Evolutionary conservation across 177 flowering plant species (phyloP).

Genomic region (Vitis hybrid): DNA sequence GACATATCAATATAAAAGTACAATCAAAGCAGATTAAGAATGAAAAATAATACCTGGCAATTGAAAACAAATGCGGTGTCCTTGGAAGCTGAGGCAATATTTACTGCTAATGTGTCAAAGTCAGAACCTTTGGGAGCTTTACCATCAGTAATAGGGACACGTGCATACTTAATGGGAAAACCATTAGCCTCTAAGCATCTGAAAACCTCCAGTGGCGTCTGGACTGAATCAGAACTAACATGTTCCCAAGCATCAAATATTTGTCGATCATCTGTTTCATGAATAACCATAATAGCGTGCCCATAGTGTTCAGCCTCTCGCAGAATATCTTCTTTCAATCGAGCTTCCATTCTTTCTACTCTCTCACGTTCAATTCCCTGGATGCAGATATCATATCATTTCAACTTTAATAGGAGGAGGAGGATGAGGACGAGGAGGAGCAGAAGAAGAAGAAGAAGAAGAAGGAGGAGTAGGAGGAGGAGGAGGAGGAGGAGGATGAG

Average conservation of each 20-base stretch:
- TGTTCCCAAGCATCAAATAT: conserved; percentile 96
- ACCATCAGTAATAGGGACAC: conserved; percentile 97
- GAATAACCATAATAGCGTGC: conserved; percentile 94
- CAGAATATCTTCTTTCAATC: conserved; percentile 83
- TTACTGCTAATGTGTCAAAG: conserved; percentile 74
- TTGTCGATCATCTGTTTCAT: conserved; percentile 82
- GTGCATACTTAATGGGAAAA: conserved; percentile 88
- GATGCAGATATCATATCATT: conserved; percentile 6
- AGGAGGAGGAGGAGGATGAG: too few relatives aligned
- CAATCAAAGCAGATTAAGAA: background rate
- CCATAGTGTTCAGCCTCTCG: conserved; percentile 77
- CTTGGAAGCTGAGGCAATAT: conserved; percentile 79
- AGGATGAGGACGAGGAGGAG: too few relatives aligned
- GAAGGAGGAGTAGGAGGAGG: fast-evolving
- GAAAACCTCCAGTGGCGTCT: conserved; percentile 91
- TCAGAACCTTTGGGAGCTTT: conserved; percentile 99
- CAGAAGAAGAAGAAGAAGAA: too few relatives aligned
- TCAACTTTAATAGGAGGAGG: background rate
- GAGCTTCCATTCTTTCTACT: conserved; percentile 93
- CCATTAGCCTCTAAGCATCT: conserved; percentile 72
- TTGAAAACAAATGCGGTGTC: conserved; percentile 92
- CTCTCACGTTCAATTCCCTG: conserved; percentile 95
- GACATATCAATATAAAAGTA: background rate
- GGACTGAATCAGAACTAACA: conserved; percentile 58
- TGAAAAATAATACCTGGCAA: conserved; percentile 64